phyloP scores from a whole-genome alignment of 2,329 filamentous ascomycete species.

The Xenosphaeropsis pyriputrescens region DNA sequence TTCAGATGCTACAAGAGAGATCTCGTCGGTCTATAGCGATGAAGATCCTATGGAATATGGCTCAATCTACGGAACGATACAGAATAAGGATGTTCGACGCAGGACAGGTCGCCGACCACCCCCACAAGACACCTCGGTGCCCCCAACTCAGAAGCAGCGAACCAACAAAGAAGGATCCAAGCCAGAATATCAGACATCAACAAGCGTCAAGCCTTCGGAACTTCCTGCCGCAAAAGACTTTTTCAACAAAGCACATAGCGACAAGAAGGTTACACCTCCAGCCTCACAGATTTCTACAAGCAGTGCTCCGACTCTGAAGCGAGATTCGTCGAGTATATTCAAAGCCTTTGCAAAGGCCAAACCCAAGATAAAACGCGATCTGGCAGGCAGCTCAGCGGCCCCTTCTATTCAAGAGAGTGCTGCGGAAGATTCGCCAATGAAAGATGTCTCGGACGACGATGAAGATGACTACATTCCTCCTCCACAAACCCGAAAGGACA shows the following conservation, averaged over 20 bases:
- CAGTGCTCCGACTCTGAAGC: slow-evolving; percentile 29
- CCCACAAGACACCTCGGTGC: slow-evolving; percentile 1
- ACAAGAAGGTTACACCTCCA: not conserved
- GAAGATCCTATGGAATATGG: slow-evolving; percentile 45
- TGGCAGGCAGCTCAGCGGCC: slow-evolving; percentile 19
- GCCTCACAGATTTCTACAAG: slow-evolving; percentile 14
- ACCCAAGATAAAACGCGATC: slow-evolving; percentile 34
- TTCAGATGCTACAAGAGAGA: slow-evolving; percentile 51
- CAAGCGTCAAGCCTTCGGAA: slow-evolving; percentile 8
- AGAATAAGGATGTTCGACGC: slow-evolving; percentile 50
- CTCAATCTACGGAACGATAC: slow-evolving; percentile 58
- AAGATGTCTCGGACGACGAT: slow-evolving; percentile 41
- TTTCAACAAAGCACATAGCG: slow-evolving; percentile 20
- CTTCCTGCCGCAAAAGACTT: slow-evolving; percentile 19
- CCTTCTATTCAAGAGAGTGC: slow-evolving; percentile 21
- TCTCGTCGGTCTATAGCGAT: slow-evolving; percentile 35
- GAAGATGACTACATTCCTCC: slow-evolving; percentile 32
- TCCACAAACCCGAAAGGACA: slow-evolving; percentile 18
- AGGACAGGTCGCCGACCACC: slow-evolving; percentile 18
- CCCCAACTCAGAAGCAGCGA: slow-evolving; percentile 2
- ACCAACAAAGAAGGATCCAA: not conserved
- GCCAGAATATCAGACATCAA: not conserved
- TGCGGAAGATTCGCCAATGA: slow-evolving; percentile 36
- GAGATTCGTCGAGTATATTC: slow-evolving; percentile 52
- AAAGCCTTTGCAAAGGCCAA: slow-evolving; percentile 64